Percentiles rank a stretch among this genome's conserved stretches.
These are phyloP conservation scores for Xylaria sp. DNA, from an alignment of 495 filamentous ascomycete genomes.

Conservation along the genomic window DNA sequence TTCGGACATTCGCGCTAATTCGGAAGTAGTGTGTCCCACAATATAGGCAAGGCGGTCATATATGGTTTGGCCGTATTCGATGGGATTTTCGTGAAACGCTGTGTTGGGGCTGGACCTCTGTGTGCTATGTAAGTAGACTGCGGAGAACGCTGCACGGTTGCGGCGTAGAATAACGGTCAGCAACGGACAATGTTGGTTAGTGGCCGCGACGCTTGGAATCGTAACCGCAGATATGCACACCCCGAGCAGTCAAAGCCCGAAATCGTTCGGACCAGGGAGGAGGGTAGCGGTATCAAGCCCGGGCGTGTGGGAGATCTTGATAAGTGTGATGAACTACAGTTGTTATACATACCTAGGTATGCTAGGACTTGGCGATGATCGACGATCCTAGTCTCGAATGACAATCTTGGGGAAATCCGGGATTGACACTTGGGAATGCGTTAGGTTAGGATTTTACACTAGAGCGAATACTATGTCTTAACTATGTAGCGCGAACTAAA, in stretches of 20 bases:
- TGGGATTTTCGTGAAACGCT: conserved; percentile 4
- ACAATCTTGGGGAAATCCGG: conserved; percentile 12
- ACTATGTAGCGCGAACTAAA: background rate
- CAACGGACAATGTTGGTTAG: background rate
- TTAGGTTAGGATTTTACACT: too few relatives aligned
- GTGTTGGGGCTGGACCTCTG: background rate
- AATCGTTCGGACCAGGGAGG: background rate
- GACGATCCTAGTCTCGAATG: conserved; percentile 9
- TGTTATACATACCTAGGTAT: background rate
- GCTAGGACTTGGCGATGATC: conserved; percentile 16
- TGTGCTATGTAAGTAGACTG: background rate
- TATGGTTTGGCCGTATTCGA: background rate
- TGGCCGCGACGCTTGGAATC: background rate
- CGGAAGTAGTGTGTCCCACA: background rate
- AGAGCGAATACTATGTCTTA: background rate
- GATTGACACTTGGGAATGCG: background rate
- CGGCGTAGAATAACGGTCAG: conserved; percentile 22
- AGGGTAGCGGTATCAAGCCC: conserved; percentile 11
- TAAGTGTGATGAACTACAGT: background rate
- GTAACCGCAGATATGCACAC: conserved; percentile 15
- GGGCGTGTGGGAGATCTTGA: conserved; percentile 8
- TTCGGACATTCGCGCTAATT: conserved; percentile 5
- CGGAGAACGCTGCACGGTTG: conserved; percentile 13
- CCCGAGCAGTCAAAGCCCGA: conserved; percentile 15
- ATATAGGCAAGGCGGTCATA: background rate